phyloP scores from a whole-genome alignment of 495 filamentous ascomycete genomes.

The Aspergillus saccharolyticus region DNA sequence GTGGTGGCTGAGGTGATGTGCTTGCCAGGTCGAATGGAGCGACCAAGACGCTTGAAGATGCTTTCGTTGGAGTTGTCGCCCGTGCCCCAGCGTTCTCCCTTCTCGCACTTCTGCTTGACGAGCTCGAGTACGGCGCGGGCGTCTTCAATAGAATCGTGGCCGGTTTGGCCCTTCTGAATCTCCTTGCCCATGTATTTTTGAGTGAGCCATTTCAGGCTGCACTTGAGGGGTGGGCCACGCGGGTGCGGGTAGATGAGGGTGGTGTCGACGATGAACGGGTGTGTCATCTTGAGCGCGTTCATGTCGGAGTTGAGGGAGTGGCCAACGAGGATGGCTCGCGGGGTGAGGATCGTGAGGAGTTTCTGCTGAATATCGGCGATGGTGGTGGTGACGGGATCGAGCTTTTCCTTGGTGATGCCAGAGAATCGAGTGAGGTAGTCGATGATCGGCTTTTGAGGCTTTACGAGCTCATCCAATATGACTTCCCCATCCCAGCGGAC shows the following conservation, averaged over 20 bases:
- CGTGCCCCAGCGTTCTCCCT: conserved; percentile 76
- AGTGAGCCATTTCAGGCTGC: conserved; percentile 75
- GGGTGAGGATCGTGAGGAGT: conserved; percentile 66
- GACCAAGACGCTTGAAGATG: conserved; percentile 76
- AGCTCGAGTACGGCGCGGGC: conserved; percentile 85
- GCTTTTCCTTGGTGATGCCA: conserved; percentile 80
- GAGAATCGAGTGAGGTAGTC: conserved; percentile 89
- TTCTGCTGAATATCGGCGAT: conserved; percentile 76
- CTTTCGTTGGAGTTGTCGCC: conserved; percentile 70
- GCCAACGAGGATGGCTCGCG: conserved; percentile 76
- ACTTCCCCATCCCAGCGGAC: conserved; percentile 79
- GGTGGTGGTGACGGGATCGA: conserved; percentile 76
- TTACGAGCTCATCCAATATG: conserved; percentile 85
- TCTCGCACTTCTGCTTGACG: conserved; percentile 91
- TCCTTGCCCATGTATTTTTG: conserved; percentile 75
- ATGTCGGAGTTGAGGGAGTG: conserved; percentile 92
- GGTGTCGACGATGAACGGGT: conserved; percentile 92
- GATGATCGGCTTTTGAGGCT: conserved; percentile 74
- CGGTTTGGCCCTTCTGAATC: conserved; percentile 74
- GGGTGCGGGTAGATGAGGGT: conserved; percentile 79
- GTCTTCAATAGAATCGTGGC: conserved; percentile 91
- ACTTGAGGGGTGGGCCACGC: conserved; percentile 65
- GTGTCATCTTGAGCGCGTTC: conserved; percentile 73
- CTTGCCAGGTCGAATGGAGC: conserved; percentile 52
- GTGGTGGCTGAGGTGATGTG: conserved; percentile 6